Evolutionary conservation across 1,284 basidiomycete genomes (phyloP).

Genomic region (Mycena citricolor): DNA sequence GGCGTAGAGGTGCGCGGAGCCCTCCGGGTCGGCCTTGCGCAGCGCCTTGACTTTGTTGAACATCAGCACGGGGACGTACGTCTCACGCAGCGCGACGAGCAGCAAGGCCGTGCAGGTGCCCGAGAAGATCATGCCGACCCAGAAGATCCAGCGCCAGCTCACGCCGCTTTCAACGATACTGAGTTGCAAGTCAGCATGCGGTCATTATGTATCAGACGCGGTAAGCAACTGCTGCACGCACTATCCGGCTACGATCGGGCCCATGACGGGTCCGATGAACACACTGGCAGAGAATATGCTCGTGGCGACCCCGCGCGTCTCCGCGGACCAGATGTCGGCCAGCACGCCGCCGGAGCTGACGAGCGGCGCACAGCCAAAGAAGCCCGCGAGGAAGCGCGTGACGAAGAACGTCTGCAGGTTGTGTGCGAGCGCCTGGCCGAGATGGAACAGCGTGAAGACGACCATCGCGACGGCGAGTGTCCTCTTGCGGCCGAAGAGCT

Average conservation of each 20-base stretch:
- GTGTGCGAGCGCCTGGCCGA: constrained; percentile 61
- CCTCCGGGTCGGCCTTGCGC: constrained; percentile 46
- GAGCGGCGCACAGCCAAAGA: constrained; percentile 65
- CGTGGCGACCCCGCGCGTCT: constrained; percentile 55
- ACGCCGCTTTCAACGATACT: constrained; percentile 38
- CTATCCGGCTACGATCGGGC: constrained; percentile 57
- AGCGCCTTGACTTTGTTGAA: constrained; percentile 40
- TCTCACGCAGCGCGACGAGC: constrained; percentile 52
- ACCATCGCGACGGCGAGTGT: constrained; percentile 51
- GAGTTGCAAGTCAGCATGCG: no score
- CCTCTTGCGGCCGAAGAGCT: constrained; percentile 58
- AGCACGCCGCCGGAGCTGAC: constrained; percentile 47
- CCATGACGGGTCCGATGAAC: constrained; percentile 64
- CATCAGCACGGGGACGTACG: constrained; percentile 53
- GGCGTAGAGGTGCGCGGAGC: constrained; percentile 46
- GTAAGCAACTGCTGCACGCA: no score
- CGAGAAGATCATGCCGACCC: constrained; percentile 63
- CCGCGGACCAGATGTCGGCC: constrained; percentile 64
- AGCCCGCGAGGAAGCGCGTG: constrained; percentile 64
- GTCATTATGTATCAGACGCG: no score
- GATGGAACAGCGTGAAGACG: constrained; percentile 55
- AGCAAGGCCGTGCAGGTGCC: constrained; percentile 44
- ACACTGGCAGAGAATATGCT: constrained; percentile 61
- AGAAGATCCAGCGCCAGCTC: constrained; percentile 65
- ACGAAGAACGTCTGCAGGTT: constrained; percentile 66